Base-by-base conservation (phyloP, 1,139 yeast species). In the Geotrichum cucujoidarum region DNA sequence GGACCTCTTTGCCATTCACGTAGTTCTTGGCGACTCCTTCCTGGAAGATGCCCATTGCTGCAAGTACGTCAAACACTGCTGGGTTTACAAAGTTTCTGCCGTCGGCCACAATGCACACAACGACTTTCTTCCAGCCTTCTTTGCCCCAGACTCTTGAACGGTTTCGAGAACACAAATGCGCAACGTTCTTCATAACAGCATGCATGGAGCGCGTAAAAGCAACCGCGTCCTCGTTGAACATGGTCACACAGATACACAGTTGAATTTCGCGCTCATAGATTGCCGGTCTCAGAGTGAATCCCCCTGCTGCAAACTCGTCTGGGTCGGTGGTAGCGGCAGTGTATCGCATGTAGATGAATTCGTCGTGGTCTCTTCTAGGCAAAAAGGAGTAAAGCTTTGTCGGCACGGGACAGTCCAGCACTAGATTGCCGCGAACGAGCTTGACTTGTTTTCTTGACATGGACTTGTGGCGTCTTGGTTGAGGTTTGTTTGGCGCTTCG, bases 21-120 rank as follows among this genome's bases (percentile, higher is more conserved):
- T 77, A 84, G 31, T 95, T 90, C 63, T 95, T 83, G 43, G 98
- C 96, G 68, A 92, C 85, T 47, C 95, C 96, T 53, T 89, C 97
- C 66, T 92, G 98, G 65, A 87, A 92, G 43, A 94, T 86, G 57
- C 98, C 98, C 68, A 94, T 81, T 0, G 97, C 95, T 0, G 96
- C 88, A 47, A 92, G 72, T 43, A 85, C 77, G 64, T 89, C 95
- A 47, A 90, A 69, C 1, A 90, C 92, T 17, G 94, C 82, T 25
- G 84, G 85, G 58, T 81, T 76, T 41, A 90, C 83, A 62, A 88
- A 89, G 51, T 85, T 79, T 68, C 98, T 80, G 58, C 98, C 98
- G 69, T 92, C 98, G 40, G 95, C 81, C 29, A 90, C 87, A 59
- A 92, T 83, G 45, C 86, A 73, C 10, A 92, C 96, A 51, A 90